Percentiles rank a stretch among this genome's conserved stretches.
These are phyloP conservation scores for Boletus vinaceobasis DNA, from an alignment of 768 basidiomycete species.

Conservation along the genomic window DNA sequence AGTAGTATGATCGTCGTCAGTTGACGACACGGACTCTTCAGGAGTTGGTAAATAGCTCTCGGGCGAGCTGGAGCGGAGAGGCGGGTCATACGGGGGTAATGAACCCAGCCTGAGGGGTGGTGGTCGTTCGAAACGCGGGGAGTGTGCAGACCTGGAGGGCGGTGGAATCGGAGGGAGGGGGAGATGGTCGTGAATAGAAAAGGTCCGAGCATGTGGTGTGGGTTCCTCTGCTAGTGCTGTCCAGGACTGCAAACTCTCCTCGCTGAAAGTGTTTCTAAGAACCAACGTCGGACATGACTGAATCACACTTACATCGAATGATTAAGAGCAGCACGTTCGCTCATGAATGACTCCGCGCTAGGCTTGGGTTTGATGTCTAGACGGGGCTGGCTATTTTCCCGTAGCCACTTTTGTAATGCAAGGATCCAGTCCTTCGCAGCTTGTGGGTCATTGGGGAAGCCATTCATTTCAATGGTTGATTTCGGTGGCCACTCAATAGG, in stretches of 20 bases:
- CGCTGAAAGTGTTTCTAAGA: slow-evolving; percentile 24
- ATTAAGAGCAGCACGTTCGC: slow-evolving; percentile 39
- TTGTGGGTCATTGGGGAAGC: slow-evolving; percentile 43
- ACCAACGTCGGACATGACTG: not conserved
- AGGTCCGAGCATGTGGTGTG: slow-evolving; percentile 53
- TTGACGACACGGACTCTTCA: slow-evolving; percentile 50
- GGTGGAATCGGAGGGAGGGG: slow-evolving; percentile 36
- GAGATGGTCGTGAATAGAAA: slow-evolving; percentile 58
- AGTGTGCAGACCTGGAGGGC: slow-evolving; percentile 26
- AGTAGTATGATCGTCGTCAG: slow-evolving; percentile 41
- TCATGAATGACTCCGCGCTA: slow-evolving; percentile 50
- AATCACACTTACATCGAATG: slow-evolving; percentile 25
- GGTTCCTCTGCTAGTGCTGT: slow-evolving; percentile 37
- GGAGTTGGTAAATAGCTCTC: slow-evolving; percentile 57
- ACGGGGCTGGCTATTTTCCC: slow-evolving; percentile 39
- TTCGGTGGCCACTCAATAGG: slow-evolving; percentile 92
- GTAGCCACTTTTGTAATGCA: slow-evolving; percentile 74
- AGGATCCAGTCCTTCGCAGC: slow-evolving; percentile 71
- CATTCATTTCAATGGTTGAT: slow-evolving; percentile 44
- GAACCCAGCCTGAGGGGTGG: slow-evolving; percentile 49
- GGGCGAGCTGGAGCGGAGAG: slow-evolving; percentile 49
- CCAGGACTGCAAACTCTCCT: slow-evolving; percentile 46
- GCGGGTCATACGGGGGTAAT: slow-evolving; percentile 39
- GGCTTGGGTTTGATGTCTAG: slow-evolving; percentile 32
- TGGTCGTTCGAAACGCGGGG: slow-evolving; percentile 37